These are phyloP conservation scores for Trichoderma aggressivum DNA, from an alignment of 2,329 filamentous ascomycete genomes.

Conservation along the genomic window DNA sequence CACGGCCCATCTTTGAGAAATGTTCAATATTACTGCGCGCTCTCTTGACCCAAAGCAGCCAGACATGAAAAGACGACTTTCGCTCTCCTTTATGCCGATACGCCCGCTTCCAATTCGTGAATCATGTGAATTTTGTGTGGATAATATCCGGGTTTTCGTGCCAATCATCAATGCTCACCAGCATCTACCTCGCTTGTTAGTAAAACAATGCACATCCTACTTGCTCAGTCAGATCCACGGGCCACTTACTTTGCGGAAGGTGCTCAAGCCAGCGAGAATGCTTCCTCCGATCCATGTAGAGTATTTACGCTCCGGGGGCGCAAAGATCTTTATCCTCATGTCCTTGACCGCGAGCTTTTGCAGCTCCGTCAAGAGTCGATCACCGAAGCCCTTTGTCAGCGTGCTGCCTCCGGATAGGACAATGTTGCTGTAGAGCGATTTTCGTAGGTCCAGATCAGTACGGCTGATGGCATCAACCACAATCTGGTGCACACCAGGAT, in stretches of 20 bases:
- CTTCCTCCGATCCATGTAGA: conserved; percentile 99
- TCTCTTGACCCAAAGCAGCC: conserved; percentile 2
- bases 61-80: conserved; percentile 11
- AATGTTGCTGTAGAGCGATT: conserved; percentile 92
- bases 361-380: conserved; percentile 85
- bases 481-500: conserved; percentile 95
- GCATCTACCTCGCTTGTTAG: conserved; percentile 67
- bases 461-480: conserved; percentile 94
- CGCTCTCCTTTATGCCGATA: conserved; percentile 11
- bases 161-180: conserved; percentile 99
- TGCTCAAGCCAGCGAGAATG: conserved; percentile 93
- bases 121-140: conserved; percentile 90
- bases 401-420: conserved; percentile 95
- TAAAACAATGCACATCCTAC: not conserved
- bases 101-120: conserved; percentile 10
- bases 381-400: conserved; percentile 93
- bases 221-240: not conserved
- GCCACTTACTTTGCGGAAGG: conserved; percentile 83
- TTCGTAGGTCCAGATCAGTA: conserved; percentile 92
- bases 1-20: not conserved
- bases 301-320: conserved; percentile 95
- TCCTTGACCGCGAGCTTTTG: conserved; percentile 94
- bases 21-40: not conserved
- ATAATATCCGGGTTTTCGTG: conserved; percentile 99
- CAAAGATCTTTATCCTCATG: conserved; percentile 99